Percentiles rank a stretch among this genome's conserved stretches.
Conservation (phyloP, 257 asterid genomes). For the Mitragyna speciosa region DNA sequence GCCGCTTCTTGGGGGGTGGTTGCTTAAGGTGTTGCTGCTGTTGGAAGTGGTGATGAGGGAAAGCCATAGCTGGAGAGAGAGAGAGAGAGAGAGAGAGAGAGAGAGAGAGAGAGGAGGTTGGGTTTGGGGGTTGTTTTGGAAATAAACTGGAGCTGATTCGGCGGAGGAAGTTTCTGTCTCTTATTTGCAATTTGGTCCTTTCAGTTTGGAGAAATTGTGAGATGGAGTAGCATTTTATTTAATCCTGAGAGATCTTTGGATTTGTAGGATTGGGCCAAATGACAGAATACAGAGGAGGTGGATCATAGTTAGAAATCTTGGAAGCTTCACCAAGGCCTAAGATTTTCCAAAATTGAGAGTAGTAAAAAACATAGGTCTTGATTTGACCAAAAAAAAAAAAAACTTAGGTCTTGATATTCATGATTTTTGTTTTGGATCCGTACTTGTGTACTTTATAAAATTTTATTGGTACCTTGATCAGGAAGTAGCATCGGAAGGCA, state of each 20-base stretch:
- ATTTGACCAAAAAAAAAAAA: no score
- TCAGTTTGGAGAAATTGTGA: conserved; percentile 27
- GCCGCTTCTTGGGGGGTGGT: conserved; percentile 41
- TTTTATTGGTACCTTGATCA: no score
- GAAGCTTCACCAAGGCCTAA: not conserved
- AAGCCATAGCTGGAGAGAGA: conserved; percentile 57
- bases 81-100: conserved; percentile 26
- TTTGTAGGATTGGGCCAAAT: conserved; percentile 2
- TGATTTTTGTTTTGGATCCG: not conserved
- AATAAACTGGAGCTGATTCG: conserved; percentile 18
- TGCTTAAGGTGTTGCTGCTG: conserved; percentile 57
- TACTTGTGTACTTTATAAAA: not conserved
- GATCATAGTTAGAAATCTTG: not conserved
- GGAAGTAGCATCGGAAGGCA: not conserved
- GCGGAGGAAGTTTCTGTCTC: conserved; percentile 21
- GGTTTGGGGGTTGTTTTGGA: conserved; percentile 19
- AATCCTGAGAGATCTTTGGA: not conserved
- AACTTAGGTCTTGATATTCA: not conserved
- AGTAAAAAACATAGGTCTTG: not conserved
- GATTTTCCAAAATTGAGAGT: not conserved
- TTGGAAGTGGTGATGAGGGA: conserved; percentile 66
- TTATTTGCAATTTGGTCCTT: conserved; percentile 40
- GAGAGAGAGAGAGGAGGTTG: conserved; percentile 7
- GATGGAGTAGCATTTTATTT: not conserved
- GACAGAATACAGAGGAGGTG: no score